These are phyloP conservation scores for Ophiostoma sp. DNA, from an alignment of 2,329 filamentous ascomycete genomes.

Conservation along the genomic window DNA sequence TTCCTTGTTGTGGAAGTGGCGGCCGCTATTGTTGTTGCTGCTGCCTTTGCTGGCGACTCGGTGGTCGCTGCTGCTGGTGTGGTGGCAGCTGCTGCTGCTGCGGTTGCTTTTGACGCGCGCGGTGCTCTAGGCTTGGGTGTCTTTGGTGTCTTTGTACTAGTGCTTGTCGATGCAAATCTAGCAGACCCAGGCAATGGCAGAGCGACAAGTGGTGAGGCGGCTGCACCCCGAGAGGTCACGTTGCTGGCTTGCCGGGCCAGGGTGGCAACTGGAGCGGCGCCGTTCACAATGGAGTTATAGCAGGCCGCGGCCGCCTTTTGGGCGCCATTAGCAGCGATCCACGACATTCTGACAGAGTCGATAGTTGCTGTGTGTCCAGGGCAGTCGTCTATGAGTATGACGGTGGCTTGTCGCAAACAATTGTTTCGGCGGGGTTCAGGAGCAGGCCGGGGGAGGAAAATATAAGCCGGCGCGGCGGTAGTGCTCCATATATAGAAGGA, in stretches of 20 bases:
- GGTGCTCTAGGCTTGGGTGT: constrained; percentile 20
- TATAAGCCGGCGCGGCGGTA: constrained; percentile 53
- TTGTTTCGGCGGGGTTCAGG: not conserved
- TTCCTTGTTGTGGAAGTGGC: constrained; percentile 25
- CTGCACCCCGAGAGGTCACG: not conserved
- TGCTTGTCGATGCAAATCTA: constrained; percentile 22
- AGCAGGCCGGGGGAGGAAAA: constrained; percentile 41
- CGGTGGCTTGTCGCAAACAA: not conserved
- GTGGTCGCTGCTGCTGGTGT: not conserved
- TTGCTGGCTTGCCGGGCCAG: constrained; percentile 18
- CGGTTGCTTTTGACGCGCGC: constrained; percentile 17
- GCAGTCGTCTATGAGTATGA: not conserved
- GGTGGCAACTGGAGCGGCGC: constrained; percentile 18
- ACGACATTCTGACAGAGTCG: constrained; percentile 23
- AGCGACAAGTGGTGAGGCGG: not conserved
- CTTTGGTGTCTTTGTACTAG: constrained; percentile 14
- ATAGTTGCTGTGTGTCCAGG: not conserved
- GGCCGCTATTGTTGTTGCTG: constrained; percentile 21
- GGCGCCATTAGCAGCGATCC: constrained; percentile 24
- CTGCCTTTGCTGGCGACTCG: not conserved
- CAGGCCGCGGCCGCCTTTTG: constrained; percentile 23
- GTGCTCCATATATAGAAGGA: constrained; percentile 49
- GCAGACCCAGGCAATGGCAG: not conserved
- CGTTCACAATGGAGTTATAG: constrained; percentile 24
- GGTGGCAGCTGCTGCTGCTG: not conserved